Conservation (phyloP, 2,329 filamentous ascomycete genomes). For the Bimuria novae-zelandiae region DNA sequence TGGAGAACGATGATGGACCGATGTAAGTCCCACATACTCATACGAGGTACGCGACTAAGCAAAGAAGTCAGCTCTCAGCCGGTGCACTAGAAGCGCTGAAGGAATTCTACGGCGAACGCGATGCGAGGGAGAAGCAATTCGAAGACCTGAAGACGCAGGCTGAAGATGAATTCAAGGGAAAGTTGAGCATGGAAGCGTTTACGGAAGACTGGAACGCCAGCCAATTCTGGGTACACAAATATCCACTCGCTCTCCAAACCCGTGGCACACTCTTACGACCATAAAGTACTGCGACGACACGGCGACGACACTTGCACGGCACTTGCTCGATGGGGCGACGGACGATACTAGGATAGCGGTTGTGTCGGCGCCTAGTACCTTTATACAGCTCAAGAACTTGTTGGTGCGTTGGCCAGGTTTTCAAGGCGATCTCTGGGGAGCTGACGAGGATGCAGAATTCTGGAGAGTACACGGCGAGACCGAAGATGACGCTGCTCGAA, state of each 20-base stretch:
- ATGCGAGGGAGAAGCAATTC: slow-evolving; percentile 68
- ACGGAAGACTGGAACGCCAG: slow-evolving; percentile 81
- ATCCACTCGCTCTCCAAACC: no score
- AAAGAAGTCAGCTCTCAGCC: slow-evolving; percentile 64
- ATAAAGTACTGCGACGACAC: slow-evolving; percentile 72
- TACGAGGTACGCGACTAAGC: slow-evolving; percentile 16
- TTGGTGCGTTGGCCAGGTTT: slow-evolving; percentile 58
- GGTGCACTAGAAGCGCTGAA: slow-evolving; percentile 70
- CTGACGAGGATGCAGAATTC: slow-evolving; percentile 26
- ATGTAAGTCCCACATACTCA: slow-evolving; percentile 26
- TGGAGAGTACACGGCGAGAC: slow-evolving; percentile 44
- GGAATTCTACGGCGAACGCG: slow-evolving; percentile 75
- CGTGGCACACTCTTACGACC: no score
- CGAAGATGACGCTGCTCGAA: slow-evolving; percentile 70
- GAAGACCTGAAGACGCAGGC: slow-evolving; percentile 67
- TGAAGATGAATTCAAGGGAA: slow-evolving; percentile 58
- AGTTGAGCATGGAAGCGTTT: slow-evolving; percentile 70
- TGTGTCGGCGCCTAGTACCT: slow-evolving; percentile 76
- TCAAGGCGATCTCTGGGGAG: no score
- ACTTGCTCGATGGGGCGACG: slow-evolving; percentile 67
- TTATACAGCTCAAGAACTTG: slow-evolving; percentile 75
- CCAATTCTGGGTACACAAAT: slow-evolving; percentile 78
- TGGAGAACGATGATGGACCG: slow-evolving; percentile 40
- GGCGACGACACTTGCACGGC: slow-evolving; percentile 64
- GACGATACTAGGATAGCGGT: slow-evolving; percentile 66